These are phyloP conservation scores for Coprinopsis cinerea DNA, from an alignment of 768 basidiomycete species.

Conservation along the genomic window DNA sequence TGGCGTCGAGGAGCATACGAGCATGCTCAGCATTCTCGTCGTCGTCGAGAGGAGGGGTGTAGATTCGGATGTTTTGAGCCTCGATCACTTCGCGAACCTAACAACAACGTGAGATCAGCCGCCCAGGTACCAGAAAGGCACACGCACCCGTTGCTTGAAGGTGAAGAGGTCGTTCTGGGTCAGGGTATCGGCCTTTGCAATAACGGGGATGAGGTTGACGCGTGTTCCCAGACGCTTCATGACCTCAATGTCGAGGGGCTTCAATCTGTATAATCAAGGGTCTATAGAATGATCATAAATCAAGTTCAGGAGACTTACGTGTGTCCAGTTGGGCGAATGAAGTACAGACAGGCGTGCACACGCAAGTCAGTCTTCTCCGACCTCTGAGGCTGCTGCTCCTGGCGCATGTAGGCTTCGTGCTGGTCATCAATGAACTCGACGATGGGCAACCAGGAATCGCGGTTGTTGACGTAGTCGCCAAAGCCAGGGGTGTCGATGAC, in stretches of 20 bases:
- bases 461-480: conserved; percentile 99
- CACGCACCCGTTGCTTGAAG: conserved; percentile 88
- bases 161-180: conserved; percentile 86
- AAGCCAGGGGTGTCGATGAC: conserved; percentile 99
- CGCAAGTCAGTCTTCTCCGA: conserved; percentile 91
- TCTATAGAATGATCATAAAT: too few relatives aligned
- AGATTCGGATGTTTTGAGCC: conserved; percentile 92
- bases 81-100: conserved; percentile 85
- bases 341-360: conserved; percentile 96
- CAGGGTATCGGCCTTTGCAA: conserved; percentile 96
- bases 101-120: conserved; percentile 8
- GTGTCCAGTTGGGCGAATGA: conserved; percentile 93
- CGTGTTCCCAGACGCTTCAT: conserved; percentile 99
- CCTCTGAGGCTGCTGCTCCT: conserved; percentile 98
- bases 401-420: conserved; percentile 92
- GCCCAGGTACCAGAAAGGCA: conserved; percentile 12
- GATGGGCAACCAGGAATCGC: conserved; percentile 97
- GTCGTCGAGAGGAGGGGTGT: conserved; percentile 92
- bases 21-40: conserved; percentile 86
- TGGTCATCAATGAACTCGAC: conserved; percentile 98
- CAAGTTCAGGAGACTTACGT: conserved; percentile 54
- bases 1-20: conserved; percentile 79
- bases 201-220: conserved; percentile 95
- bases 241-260: conserved; percentile 97
- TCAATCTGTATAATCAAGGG: conserved; percentile 50